phyloP scores from a whole-genome alignment of 495 filamentous ascomycete genomes.

The Trichodelitschia bisporula region DNA sequence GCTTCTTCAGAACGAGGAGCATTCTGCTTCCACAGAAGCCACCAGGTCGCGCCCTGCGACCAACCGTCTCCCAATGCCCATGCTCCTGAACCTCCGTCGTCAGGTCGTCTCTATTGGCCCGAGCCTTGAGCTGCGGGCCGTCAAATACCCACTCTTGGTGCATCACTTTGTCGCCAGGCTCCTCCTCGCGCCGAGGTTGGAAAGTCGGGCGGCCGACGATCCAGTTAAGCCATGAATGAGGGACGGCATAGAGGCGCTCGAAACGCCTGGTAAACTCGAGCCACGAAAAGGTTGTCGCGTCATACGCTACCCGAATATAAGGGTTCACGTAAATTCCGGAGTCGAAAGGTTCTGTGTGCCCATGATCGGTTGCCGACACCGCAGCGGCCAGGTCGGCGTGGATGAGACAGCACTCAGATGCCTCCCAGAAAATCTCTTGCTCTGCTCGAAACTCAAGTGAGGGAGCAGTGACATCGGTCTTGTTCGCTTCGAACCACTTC shows the following conservation, averaged over 20 bases:
- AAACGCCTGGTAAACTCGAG: slow-evolving; percentile 28
- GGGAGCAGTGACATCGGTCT: slow-evolving; percentile 5
- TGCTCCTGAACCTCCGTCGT: neutral
- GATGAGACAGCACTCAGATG: slow-evolving; percentile 55
- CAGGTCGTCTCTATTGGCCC: no score
- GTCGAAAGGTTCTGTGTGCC: slow-evolving; percentile 16
- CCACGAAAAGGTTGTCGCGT: slow-evolving; percentile 25
- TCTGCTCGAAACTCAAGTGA: slow-evolving; percentile 38
- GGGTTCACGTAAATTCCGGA: slow-evolving; percentile 41
- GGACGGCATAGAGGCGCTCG: slow-evolving; percentile 18
- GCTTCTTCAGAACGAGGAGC: neutral
- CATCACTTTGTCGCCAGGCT: neutral
- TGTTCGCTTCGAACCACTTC: slow-evolving; percentile 24
- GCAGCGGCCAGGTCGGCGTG: slow-evolving; percentile 37
- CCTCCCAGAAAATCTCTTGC: slow-evolving; percentile 41
- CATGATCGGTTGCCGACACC: slow-evolving; percentile 12
- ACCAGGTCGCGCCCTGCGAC: neutral
- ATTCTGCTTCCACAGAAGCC: neutral
- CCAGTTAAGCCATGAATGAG: neutral
- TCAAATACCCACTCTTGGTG: neutral
- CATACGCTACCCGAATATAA: slow-evolving; percentile 44
- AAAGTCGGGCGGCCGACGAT: neutral
- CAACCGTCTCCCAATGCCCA: neutral
- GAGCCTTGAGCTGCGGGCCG: neutral
- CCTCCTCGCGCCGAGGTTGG: slow-evolving; percentile 11